Base-by-base conservation (phyloP, 1,139 yeast species). In the Nakaseomyces uthaithaninus region DNA sequence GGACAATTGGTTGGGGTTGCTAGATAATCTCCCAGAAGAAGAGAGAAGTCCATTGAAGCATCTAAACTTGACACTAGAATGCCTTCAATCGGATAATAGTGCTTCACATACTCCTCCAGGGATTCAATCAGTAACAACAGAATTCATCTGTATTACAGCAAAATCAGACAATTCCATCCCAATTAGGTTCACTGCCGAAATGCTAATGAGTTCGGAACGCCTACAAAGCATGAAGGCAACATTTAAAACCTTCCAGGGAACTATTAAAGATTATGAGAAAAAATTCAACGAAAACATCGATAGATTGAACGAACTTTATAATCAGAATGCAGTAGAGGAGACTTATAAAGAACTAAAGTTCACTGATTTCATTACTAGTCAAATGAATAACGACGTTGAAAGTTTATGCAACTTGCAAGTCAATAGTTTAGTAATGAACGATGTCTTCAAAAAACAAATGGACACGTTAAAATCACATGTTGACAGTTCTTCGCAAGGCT, bases 111-210 rank as follows among this genome's bases (percentile, higher is more conserved):
- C 34, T n/a, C 58, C 58, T 3, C 58, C 58, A 3, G 54, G 51
- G 19, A 49, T 53, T 25, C 49, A 50, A 20, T 33, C 47, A 7
- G 45, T 53, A 2, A 46, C 53, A 7, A 51, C 55, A 3, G 53
- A 52, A 14, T 45, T 55, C 11, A 34, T 51, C 5, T 49, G 52
- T 10, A 50, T 55, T 17, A 55, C 62, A 4, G 42, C 54, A 3
- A 48, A 54, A 8, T 55, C 66, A 2, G 55, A 57, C 8, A 51
- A 53, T 34, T 51, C 60, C 1, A 53, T 61, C 25, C 66, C 66
- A 1, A 46, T 62, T 10, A 53, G 57, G 8, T 40, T 62, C 31
- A 58, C 59, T 34, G 43, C 56, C 2, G 47, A 54, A 22, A 36
- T 57, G 27, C 45, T 60, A 12, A 31, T 47, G 38, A 42, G 43